Conservation (phyloP, 495 filamentous ascomycete species). For the Penicillium soppii region DNA sequence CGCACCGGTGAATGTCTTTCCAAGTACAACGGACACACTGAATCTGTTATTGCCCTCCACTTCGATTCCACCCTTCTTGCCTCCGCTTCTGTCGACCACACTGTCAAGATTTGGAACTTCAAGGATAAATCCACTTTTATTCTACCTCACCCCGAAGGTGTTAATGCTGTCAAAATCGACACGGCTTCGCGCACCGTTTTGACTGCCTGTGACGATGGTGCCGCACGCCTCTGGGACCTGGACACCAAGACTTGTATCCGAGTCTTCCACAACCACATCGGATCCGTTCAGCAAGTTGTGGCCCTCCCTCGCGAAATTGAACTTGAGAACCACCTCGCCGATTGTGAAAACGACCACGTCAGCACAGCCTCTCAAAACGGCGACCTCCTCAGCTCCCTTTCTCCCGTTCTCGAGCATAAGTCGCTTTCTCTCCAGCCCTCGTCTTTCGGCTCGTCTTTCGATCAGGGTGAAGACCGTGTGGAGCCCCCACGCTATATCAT, state of each 20-base stretch:
- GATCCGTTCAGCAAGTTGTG: slow-evolving; percentile 89
- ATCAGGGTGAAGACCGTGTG: slow-evolving; percentile 58
- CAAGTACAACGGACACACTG: slow-evolving; percentile 72
- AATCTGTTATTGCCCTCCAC: slow-evolving; percentile 80
- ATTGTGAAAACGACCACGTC: slow-evolving; percentile 55
- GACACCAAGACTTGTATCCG: slow-evolving; percentile 75
- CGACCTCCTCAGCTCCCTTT: slow-evolving; percentile 22
- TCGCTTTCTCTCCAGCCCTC: slow-evolving; percentile 43
- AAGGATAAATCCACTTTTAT: slow-evolving; percentile 74
- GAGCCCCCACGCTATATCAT: slow-evolving; percentile 85
- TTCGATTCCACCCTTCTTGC: slow-evolving; percentile 81
- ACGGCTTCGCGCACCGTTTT: slow-evolving; percentile 76
- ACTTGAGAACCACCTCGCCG: slow-evolving; percentile 63
- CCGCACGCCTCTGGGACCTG: slow-evolving; percentile 88
- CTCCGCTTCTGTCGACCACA: slow-evolving; percentile 83
- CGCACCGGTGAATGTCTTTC: slow-evolving; percentile 84
- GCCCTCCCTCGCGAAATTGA: slow-evolving; percentile 82
- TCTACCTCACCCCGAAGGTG: slow-evolving; percentile 86
- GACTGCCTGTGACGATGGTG: slow-evolving; percentile 92
- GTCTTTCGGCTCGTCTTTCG: slow-evolving; percentile 58
- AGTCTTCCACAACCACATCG: slow-evolving; percentile 89
- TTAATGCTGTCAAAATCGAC: slow-evolving; percentile 89
- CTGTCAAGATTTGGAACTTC: slow-evolving; percentile 93
- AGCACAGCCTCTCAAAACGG: slow-evolving; percentile 38
- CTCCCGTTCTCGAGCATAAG: slow-evolving; percentile 26